Evolutionary conservation across 441 rosid genomes (phyloP), one percentile per base, ranked within the genome.

Genomic region (Croton setiger): DNA sequence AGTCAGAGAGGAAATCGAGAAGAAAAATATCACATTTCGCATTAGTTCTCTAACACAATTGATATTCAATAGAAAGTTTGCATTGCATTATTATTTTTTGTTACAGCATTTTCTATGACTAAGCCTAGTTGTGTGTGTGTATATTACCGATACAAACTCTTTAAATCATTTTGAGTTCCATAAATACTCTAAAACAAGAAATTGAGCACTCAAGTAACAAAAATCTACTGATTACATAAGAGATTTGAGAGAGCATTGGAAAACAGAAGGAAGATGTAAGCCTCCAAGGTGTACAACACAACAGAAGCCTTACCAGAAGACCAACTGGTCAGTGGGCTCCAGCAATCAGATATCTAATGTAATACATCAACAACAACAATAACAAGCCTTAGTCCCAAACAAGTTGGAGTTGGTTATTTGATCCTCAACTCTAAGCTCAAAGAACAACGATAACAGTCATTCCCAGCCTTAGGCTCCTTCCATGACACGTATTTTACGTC

Each of bases 1-100:
- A 54, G 75, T 72, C 67, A 48, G 67, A 67, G 52, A 71, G 53
- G 63, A 41, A 58, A 54, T 13, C 48, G 33, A 66, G 49, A 56
- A 36, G 44, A 52, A 18, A 45, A 17, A 17, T 27, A 43, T 20
- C 4, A 9, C 63, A 27, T 11, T 11, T 20, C 12, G 21, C 6
- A 44, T 62, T 5, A 62, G 17, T 12, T 51, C 45, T 52, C 21
- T 4, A 39, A 52, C 52, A 39, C 7, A 39, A 39, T 39, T 39
- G 45, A 66, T 21, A 27, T 70, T 33, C 54, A 70, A 43, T 1
- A 23, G 31, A 41, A 13, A 14, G 31, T 64, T 20, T 12, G n/a
- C 27, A 1, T 17, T 10, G 18, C 27, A 1, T 17, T 10, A n/a
- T n/a, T 37, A 20, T 18, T 14, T 41, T 44, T 35, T 37, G 21